These are phyloP conservation scores for Aegilops longissima DNA, from an alignment of 176 grass and related monocot genomes.

Conservation along the genomic window DNA sequence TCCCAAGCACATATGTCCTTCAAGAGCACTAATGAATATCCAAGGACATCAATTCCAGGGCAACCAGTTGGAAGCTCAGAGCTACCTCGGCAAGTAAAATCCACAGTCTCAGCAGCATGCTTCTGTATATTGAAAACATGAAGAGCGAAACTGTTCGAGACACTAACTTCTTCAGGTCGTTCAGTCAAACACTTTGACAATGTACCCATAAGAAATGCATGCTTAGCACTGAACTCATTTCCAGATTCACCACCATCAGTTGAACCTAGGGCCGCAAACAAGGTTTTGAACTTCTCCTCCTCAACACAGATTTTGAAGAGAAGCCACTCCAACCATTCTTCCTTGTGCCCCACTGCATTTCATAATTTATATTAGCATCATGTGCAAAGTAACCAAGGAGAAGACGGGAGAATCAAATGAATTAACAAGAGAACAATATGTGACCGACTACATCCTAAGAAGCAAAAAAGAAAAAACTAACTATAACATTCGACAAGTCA, in stretches of 20 bases:
- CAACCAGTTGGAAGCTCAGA: slow-evolving; percentile 60
- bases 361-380: slow-evolving; percentile 18
- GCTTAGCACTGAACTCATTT: slow-evolving; percentile 31
- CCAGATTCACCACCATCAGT: slow-evolving; percentile 16
- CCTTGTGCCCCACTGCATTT: slow-evolving; percentile 72
- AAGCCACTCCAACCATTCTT: slow-evolving; percentile 94
- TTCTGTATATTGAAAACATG: slow-evolving; percentile 61
- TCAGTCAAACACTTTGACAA: slow-evolving; percentile 73
- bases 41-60: slow-evolving; percentile 65
- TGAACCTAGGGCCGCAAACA: slow-evolving; percentile 59
- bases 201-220: slow-evolving; percentile 67
- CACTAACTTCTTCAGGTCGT: slow-evolving; percentile 61
- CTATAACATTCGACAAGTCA: neutral
- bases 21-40: slow-evolving; percentile 72
- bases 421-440: neutral
- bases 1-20: slow-evolving; percentile 93
- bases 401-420: neutral
- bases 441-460: neutral
- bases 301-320: slow-evolving; percentile 85
- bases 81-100: slow-evolving; percentile 52
- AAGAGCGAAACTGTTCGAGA: slow-evolving; percentile 55
- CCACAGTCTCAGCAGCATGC: slow-evolving; percentile 46
- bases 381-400: neutral
- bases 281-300: slow-evolving; percentile 50
- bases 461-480: neutral